Evolutionary conservation across 2,329 filamentous ascomycete genomes (phyloP), one percentile per base, ranked within the genome.

Genomic region (Harringtonia aguacate): DNA sequence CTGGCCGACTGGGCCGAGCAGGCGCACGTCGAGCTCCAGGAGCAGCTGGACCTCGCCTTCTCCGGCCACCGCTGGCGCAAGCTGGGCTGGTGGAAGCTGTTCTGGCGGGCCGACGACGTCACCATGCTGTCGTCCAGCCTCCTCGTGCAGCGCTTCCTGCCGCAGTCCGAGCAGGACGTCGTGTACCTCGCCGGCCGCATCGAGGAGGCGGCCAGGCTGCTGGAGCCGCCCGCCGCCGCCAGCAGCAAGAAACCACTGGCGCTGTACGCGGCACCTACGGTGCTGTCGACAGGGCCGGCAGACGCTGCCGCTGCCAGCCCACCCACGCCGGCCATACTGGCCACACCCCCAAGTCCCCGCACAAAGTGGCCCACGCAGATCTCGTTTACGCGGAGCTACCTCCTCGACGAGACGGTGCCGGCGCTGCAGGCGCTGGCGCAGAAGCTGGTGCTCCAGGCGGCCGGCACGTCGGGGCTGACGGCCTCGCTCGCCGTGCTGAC

Each of bases 41-140:
- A 83, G 41, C 76, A 88, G 53, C 75, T 95, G 2, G 83, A 90
- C 51, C 65, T 77, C 36, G 88, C 86, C 0, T 90, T 95, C 53
- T 69, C 75, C 0, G 79, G 84, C n/a, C 72, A 67, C 17, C 72
- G 79, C 33, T 95, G 90, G 90, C 75, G 78, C 22, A 82, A 84
- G 50, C 69, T 95, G 4, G 75, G 80, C 15, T 97, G 90, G 89
- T 95, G 87, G 84, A 94, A 94, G 60, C 73, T 97, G 0, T 88
- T 95, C 58, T 95, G 88, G 88, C 79, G 87, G 18, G 88, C 92
- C 21, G 90, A 97, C 57, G 90, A 95, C 55, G 86, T 95, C 12
- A 78, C 79, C 3, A 84, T 90, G 73, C 79, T 95, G 44, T 81
- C 84, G 3, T 77, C 79, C 1, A 84, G 92, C 53, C 82, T 95